A percentile compares a stretch with the other conserved stretches of the same genome.
These are phyloP conservation scores for Lecanicillium sp. DNA, from an alignment of 2,329 filamentous ascomycete genomes.

Conservation along the genomic window DNA sequence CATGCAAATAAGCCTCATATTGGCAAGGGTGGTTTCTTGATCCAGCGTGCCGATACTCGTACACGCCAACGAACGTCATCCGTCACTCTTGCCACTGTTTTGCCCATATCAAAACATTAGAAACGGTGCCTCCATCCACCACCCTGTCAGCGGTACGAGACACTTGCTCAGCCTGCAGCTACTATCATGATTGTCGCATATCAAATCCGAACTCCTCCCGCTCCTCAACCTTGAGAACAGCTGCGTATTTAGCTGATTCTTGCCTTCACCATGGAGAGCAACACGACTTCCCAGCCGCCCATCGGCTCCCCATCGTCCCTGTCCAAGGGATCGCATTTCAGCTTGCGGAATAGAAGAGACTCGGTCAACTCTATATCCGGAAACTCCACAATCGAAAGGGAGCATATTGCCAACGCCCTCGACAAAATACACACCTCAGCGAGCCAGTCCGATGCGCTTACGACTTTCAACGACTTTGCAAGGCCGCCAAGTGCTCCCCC, in stretches of 20 bases:
- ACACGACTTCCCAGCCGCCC: conserved; percentile 20
- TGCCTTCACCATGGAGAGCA: conserved; percentile 20
- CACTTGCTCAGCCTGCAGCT: no score
- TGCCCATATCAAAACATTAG: no score
- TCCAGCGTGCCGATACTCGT: no score
- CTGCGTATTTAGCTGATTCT: neutral
- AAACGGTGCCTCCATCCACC: no score
- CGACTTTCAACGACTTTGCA: conserved; percentile 90
- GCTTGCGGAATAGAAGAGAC: conserved; percentile 26
- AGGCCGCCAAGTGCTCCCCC: conserved; percentile 54
- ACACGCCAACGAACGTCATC: no score
- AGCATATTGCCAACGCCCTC: conserved; percentile 67
- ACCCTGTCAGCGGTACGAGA: no score
- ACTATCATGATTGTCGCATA: no score
- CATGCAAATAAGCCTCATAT: no score
- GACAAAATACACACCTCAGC: conserved; percentile 84
- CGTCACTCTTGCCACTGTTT: no score
- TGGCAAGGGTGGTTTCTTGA: no score
- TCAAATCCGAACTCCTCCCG: no score
- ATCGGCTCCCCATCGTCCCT: conserved; percentile 19
- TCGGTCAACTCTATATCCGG: conserved; percentile 34
- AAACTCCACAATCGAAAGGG: conserved; percentile 47
- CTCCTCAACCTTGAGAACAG: no score
- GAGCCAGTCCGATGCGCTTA: conserved; percentile 76
- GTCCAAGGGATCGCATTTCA: conserved; percentile 20